Evolutionary conservation across 2,329 filamentous ascomycete genomes (phyloP), one percentile per base, ranked within the genome.

Genomic region (Aspergillus luchuensis): DNA sequence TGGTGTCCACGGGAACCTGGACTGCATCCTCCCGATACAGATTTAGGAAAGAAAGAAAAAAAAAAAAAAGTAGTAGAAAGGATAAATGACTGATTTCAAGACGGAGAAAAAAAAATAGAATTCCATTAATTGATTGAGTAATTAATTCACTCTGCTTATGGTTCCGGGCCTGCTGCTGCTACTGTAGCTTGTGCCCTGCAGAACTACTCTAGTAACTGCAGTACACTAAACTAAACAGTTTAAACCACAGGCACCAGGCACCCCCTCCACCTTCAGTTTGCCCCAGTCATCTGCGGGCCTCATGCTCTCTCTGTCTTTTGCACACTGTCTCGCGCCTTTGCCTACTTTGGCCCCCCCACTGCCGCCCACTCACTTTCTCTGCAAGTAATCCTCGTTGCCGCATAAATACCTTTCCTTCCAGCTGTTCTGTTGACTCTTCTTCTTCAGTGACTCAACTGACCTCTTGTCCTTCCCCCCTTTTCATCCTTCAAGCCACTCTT

Each of bases 221-320:
- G 8, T 30, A 11, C 28, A 30, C 28, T 30, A 30, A 30, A 30
- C 28, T 30, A 39, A 48, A 23, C 39, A 21, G 23, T 36, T 33
- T 36, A 13, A 36, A 36, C 33, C 15, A 47, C 45, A 58, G 56
- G 48, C 47, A 52, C 56, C 56, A 58, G 56, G 56, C 56, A 58
- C 56, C 19, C 47, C 39, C 30, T 36, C 33, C 33, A 36, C 33
- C 33, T 15, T 11, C 33, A 36, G 33, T 13, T 19, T n/a, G 43
- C 19, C 52, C 52, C 52, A 43, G 52, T 56, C 53, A 56, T 56
- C 53, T 56, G 53, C 25, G n/a, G 25, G 8, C 25, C 38, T 51
- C 56, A 50, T 19, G 25, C 56, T 51, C 28, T 25, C 56, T 48
- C 5, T n/a, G 6, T 33, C 25, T 30, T 15, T 21, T 23, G 33